Evolutionary conservation across 2,329 filamentous ascomycete genomes (phyloP), one percentile per base, ranked within the genome.

Genomic region (Chalaropsis thielavioides): DNA sequence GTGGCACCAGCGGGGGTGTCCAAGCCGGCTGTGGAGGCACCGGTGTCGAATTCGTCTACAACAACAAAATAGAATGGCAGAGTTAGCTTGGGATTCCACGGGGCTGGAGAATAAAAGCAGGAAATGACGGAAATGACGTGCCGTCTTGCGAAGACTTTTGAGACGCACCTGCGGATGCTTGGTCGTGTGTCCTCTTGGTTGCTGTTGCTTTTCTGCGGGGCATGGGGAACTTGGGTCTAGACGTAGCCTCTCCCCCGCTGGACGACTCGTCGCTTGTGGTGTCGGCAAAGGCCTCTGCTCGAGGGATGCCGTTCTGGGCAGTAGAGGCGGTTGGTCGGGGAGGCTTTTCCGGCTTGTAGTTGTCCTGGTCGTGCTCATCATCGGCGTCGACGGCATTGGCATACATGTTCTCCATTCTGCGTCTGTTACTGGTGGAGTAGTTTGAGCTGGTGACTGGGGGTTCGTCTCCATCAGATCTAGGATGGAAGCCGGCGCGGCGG

Each of bases 381-480:
- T 65, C 59, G 31, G 8, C 54, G 7, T 65, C 59, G n/a, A n/a
- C 54, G 31, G 31, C 27, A 19, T 58, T 58, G 10, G 44, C 49
- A 35, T 67, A 60, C 41, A 56, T 60, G 13, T 61, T 54, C 8
- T 51, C 46, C 40, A 63, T 63, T 54, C 59, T 67, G 3, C 63
- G 56, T 49, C 62, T 64, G 15, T 61, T 68, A 62, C 71, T 76
- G 1, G 77, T 78, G 54, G 75, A 79, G 69, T 83, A 82, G 69
- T 80, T 81, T 67, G 74, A 78, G 69, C 73, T 79, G 10, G 74
- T 74, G 0, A 81, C 80, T 0, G 79, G 75, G 3, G 81, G 79
- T 67, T 83, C 82, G 61, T 84, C 82, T 1, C 78, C 80, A 1
- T 79, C 75, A 11, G 81, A 80, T 43, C 74, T 75, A 58, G 81